Evolutionary conservation across 2,329 filamentous ascomycete genomes (phyloP), one percentile per base, ranked within the genome.

Genomic region (Calonectria crousiana): DNA sequence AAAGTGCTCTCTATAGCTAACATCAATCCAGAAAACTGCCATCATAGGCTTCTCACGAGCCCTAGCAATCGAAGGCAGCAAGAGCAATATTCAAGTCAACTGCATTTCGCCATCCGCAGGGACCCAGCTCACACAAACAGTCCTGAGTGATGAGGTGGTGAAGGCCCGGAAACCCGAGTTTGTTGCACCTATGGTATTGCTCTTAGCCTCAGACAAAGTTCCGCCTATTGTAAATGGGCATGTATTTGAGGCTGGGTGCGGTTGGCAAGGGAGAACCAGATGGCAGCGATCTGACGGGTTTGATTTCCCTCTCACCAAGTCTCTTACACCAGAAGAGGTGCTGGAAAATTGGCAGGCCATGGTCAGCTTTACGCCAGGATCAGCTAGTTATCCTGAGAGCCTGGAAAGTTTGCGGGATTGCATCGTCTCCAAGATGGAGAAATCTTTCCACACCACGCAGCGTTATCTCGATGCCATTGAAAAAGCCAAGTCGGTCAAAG

Each of bases 91-190:
- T 85, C 95, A 92, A 81, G 95, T 98, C 85, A 99, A 99, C 90
- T 98, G 95, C 73, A 98, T 99, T 82, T 97, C 97, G 34, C 97
- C 97, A 79, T 98, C 98, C 82, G 97, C 97, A 51, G 97, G 97
- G 80, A 99, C 97, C 52, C 93, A 93, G 83, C 97, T 99, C 94
- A 99, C 97, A 71, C 91, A 93, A 78, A 96, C 94, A 65, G 95
- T 99, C 84, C 92, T 99, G 89, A 96, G 96, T 34, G 95, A 98
- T 87, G 97, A 99, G 88, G 92, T 98, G 88, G 96, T 98, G n/a
- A 96, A 98, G 88, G 96, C 97, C 53, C 98, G 98, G 90, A 98
- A 98, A 92, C 97, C 97, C 73, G 96, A 98, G 83, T 98, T 98
- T 86, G 96, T 99, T 84, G 97, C 97, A 66, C 97, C 97, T 74